These are phyloP conservation scores for Bothriochloa decipiens DNA, from an alignment of 176 grass and related monocot species.

Conservation along the genomic window DNA sequence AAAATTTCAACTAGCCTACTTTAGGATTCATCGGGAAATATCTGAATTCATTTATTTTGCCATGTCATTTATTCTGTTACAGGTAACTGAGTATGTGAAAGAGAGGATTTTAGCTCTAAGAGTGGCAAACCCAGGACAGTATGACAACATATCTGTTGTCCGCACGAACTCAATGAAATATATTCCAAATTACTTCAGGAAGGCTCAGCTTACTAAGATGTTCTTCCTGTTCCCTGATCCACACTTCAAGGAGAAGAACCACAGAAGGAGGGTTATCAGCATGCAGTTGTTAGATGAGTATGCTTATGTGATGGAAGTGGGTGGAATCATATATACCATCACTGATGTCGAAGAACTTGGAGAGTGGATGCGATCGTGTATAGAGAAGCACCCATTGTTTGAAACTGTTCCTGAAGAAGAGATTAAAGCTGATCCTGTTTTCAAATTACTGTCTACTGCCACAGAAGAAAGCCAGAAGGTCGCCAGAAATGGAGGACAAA, in stretches of 20 bases:
- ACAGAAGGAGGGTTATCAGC: slow-evolving; percentile 81
- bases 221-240: slow-evolving; percentile 98
- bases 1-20: slow-evolving; percentile 11
- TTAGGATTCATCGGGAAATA: background rate
- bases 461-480: slow-evolving; percentile 95
- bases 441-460: slow-evolving; percentile 73
- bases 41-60: background rate
- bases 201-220: slow-evolving; percentile 91
- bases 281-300: slow-evolving; percentile 88
- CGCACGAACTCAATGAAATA: slow-evolving; percentile 99
- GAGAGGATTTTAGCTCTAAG: slow-evolving; percentile 87
- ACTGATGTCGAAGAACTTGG: slow-evolving; percentile 94
- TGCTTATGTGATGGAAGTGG: slow-evolving; percentile 80
- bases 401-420: slow-evolving; percentile 61
- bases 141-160: slow-evolving; percentile 89
- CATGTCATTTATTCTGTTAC: slow-evolving; percentile 8
- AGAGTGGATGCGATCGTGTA: slow-evolving; percentile 80
- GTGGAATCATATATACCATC: slow-evolving; percentile 90
- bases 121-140: slow-evolving; percentile 69
- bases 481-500: slow-evolving; percentile 84
- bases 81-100: slow-evolving; percentile 98
- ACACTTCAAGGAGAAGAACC: slow-evolving; percentile 99
- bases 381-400: slow-evolving; percentile 86
- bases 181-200: slow-evolving; percentile 87
- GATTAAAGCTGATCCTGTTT: slow-evolving; percentile 59